Evolutionary conservation across 257 asterid species (phyloP), one percentile per base, ranked within the genome.

Genomic region (Solanum megistacrolobum): DNA sequence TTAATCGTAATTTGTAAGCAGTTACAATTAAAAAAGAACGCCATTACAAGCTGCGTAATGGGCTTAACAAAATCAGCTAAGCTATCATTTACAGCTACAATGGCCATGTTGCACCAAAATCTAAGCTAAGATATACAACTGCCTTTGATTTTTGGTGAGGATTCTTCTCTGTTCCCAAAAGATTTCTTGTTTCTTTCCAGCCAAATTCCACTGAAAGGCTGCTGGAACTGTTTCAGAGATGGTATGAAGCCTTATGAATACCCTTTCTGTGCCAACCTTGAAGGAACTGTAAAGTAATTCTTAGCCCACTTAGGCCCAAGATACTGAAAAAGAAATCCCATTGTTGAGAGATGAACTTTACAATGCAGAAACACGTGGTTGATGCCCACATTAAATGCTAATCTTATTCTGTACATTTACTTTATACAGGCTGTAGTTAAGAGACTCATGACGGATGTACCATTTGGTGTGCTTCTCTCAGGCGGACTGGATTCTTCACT

Each of bases 401-500:
- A 60, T 85, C 43, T 87, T 85, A 90, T 91, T 88, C 90, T 43
- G 46, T 34, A 36, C 84, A 48, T 79, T 82, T 83, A 36, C 78
- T 84, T 27, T 85, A 21, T 91, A 82, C 90, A 97, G 99, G 99
- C 99, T 91, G 99, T 97, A 87, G 88, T 90, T 73, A 97, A 97
- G 95, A 93, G 99, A 92, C 98, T 96, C 69, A 97, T 96, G 99
- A 92, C 99, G 55, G 99, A 97, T 93, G 99, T 97, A 39, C 99
- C 99, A 86, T 97, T 97, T 92, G 99, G 99, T 83, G 99, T 97
- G 82, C 98, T 97, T 92, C 91, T 97, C 89, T 97, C 99, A 10
- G 99, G 99, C 25, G 99, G 99, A 88, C 95, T 97, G 71, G 99
- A 97, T 93, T 96, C 99, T 43, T 97, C 99, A 18, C 98, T 97